These are phyloP conservation scores for Abelmoschus esculentus DNA, from an alignment of 345 rosid species.

Conservation along the genomic window DNA sequence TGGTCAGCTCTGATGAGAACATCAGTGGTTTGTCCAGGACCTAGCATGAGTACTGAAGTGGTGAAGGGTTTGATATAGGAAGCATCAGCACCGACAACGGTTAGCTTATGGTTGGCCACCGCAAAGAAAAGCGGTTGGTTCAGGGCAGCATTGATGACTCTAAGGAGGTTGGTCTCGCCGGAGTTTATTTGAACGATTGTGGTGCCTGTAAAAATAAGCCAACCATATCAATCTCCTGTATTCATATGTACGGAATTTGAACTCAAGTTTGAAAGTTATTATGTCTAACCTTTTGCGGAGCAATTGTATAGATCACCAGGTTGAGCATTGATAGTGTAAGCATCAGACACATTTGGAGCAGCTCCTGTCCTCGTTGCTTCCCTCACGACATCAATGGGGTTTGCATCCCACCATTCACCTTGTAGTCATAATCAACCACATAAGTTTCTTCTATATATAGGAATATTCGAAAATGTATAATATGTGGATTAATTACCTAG, in stretches of 20 bases:
- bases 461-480: background rate
- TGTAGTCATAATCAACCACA: background rate
- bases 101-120: slow-evolving; percentile 70
- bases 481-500: slow-evolving; percentile 42
- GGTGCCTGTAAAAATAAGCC: slow-evolving; percentile 39
- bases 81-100: slow-evolving; percentile 90
- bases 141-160: slow-evolving; percentile 77
- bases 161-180: slow-evolving; percentile 71
- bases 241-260: background rate
- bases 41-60: slow-evolving; percentile 69
- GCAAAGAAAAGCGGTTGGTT: slow-evolving; percentile 82
- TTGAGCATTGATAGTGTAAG: slow-evolving; percentile 85
- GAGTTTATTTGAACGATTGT: slow-evolving; percentile 49
- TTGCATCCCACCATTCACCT: slow-evolving; percentile 99
- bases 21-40: slow-evolving; percentile 94
- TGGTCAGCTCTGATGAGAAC: slow-evolving; percentile 70
- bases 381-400: slow-evolving; percentile 71
- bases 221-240: background rate
- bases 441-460: background rate
- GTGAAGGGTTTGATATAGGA: slow-evolving; percentile 71
- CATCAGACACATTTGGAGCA: slow-evolving; percentile 69
- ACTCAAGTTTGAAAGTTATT: too few relatives aligned
- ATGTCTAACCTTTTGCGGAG: slow-evolving; percentile 57
- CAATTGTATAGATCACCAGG: slow-evolving; percentile 91
- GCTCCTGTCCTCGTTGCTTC: slow-evolving; percentile 65